Conservation (phyloP, 345 rosid species). For the Acer campestre region DNA sequence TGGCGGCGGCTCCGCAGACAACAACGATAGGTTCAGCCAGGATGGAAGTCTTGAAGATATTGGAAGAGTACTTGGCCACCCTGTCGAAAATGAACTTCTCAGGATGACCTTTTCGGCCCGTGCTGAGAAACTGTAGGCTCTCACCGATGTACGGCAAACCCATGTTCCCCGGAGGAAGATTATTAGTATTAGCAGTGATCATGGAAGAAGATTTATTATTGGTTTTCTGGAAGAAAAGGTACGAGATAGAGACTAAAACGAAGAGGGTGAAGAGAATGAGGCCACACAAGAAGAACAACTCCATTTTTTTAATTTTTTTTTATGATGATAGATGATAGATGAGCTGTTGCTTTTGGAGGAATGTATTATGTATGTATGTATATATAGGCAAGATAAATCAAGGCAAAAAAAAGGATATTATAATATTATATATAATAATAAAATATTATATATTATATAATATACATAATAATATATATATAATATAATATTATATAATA, state of each 20-base stretch:
- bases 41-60: constrained; percentile 41
- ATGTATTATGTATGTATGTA: background rate
- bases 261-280: background rate
- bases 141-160: constrained; percentile 48
- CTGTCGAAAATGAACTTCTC: constrained; percentile 52
- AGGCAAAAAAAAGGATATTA: background rate
- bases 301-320: background rate
- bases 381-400: background rate
- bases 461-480: too few species aligned
- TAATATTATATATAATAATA: background rate
- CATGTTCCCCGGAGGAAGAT: constrained; percentile 49
- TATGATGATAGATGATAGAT: background rate
- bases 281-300: constrained; percentile 3
- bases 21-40: constrained; percentile 35
- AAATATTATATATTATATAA: too few species aligned
- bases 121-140: constrained; percentile 38
- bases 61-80: constrained; percentile 32
- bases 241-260: background rate
- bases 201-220: background rate
- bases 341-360: background rate
- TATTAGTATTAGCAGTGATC: background rate
- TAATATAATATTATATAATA: too few species aligned
- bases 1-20: constrained; percentile 40
- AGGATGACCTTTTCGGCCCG: constrained; percentile 44
- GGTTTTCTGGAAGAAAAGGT: background rate